Percentiles rank a stretch among this genome's conserved stretches.
These are phyloP conservation scores for Cucurbita moschata DNA, from an alignment of 306 rosid species.

Conservation along the genomic window DNA sequence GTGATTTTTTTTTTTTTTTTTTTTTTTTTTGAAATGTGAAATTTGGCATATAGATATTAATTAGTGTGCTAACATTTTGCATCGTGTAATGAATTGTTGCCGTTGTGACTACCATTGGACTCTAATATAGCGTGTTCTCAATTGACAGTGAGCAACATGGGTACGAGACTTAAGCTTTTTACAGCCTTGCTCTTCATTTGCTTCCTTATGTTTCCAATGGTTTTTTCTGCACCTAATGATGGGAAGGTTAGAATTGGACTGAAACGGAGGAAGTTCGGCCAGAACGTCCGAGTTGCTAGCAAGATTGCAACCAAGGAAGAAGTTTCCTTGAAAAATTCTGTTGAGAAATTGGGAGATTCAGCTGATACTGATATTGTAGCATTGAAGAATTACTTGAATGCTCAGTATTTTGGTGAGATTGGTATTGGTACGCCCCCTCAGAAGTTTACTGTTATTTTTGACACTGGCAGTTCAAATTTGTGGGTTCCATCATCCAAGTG, in stretches of 20 bases:
- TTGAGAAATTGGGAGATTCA: conserved; percentile 16
- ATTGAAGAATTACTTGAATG: conserved; percentile 76
- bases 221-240: conserved; percentile 26
- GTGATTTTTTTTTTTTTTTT: background rate
- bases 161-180: conserved; percentile 2
- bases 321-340: conserved; percentile 6
- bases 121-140: background rate
- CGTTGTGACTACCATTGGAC: background rate
- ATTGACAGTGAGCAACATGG: conserved; percentile 29
- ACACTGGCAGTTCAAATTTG: conserved; percentile 78
- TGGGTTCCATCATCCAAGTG: conserved; percentile 92
- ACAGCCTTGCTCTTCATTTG: conserved; percentile 19
- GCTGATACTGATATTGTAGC: conserved; percentile 40
- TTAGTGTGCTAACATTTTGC: background rate
- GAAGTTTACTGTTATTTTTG: conserved; percentile 62
- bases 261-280: conserved; percentile 31
- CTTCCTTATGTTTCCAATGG: conserved; percentile 31
- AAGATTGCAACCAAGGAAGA: conserved; percentile 32
- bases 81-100: background rate
- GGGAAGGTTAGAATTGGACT: conserved; percentile 42
- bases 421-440: conserved; percentile 79
- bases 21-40: background rate
- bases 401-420: conserved; percentile 86
- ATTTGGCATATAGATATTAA: background rate
- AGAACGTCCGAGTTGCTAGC: conserved; percentile 27